phyloP scores from a whole-genome alignment of 305 asterid species.

The Rubia tinctorum region DNA sequence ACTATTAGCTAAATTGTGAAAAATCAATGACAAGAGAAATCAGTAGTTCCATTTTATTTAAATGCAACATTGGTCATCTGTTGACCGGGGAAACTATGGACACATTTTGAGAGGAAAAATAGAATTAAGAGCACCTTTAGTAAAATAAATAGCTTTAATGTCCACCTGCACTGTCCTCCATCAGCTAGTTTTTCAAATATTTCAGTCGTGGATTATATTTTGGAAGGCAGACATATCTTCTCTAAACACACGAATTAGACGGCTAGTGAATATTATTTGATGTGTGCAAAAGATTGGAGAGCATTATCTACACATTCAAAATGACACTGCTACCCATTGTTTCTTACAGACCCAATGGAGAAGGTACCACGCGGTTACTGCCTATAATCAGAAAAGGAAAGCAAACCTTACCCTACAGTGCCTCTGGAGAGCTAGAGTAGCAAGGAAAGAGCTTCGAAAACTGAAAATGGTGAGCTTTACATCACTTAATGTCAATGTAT shows the following conservation, averaged over 20 bases:
- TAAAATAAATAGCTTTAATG: not conserved
- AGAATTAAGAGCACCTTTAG: not conserved
- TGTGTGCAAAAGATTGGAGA: not conserved
- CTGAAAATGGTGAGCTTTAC: conserved; percentile 63
- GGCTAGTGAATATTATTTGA: not conserved
- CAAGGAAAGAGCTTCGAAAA: conserved; percentile 86
- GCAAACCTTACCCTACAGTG: conserved; percentile 70
- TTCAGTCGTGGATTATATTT: not conserved
- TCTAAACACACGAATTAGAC: not conserved
- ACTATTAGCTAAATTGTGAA: not conserved
- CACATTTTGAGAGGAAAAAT: not conserved
- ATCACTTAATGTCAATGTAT: not conserved
- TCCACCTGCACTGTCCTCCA: not conserved
- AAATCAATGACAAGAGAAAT: not conserved
- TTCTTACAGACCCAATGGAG: conserved; percentile 74
- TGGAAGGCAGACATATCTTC: not conserved
- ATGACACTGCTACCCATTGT: conserved; percentile 16
- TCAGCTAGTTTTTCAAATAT: not conserved
- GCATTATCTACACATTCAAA: conserved; percentile 3
- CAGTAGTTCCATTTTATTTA: not conserved
- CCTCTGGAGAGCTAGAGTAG: conserved; percentile 88
- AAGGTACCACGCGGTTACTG: conserved; percentile 57
- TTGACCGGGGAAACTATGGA: not conserved
- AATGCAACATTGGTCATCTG: not conserved
- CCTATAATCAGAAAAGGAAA: conserved; percentile 57